Evolutionary conservation across 345 rosid species (phyloP).

Genomic region (Ailanthus altissimus): DNA sequence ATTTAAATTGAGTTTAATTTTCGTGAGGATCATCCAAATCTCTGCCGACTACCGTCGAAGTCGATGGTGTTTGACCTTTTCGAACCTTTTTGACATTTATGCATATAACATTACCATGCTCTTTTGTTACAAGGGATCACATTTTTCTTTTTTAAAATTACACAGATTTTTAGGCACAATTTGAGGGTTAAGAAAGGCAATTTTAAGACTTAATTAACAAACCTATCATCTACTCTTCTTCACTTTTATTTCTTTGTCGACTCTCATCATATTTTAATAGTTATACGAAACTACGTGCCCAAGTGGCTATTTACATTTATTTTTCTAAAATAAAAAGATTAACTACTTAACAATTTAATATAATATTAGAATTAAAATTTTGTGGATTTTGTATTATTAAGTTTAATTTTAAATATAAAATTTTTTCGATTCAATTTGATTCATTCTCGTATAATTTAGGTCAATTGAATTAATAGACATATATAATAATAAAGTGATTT

Average conservation of each 20-base stretch:
- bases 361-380: too few species aligned
- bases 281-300: neutral
- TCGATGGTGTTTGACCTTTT: constrained; percentile 18
- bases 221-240: neutral
- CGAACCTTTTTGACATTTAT: constrained; percentile 3
- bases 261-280: neutral
- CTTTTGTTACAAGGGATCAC: constrained; percentile 11
- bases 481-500: too few species aligned
- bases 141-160: neutral
- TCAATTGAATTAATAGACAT: too few species aligned
- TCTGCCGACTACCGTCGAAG: constrained; percentile 35
- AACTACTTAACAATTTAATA: too few species aligned
- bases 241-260: constrained; percentile 7
- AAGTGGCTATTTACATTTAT: too few species aligned
- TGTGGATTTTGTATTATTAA: too few species aligned
- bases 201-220: constrained; percentile 18
- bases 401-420: too few species aligned
- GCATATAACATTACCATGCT: constrained; percentile 2
- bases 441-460: too few species aligned
- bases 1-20: too few species aligned
- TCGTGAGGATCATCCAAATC: constrained; percentile 10
- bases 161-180: constrained; percentile 33
- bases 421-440: too few species aligned
- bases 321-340: too few species aligned
- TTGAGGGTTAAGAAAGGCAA: constrained; percentile 35